phyloP scores from a whole-genome alignment of 495 filamentous ascomycete species.

The Xylaria sp. region DNA sequence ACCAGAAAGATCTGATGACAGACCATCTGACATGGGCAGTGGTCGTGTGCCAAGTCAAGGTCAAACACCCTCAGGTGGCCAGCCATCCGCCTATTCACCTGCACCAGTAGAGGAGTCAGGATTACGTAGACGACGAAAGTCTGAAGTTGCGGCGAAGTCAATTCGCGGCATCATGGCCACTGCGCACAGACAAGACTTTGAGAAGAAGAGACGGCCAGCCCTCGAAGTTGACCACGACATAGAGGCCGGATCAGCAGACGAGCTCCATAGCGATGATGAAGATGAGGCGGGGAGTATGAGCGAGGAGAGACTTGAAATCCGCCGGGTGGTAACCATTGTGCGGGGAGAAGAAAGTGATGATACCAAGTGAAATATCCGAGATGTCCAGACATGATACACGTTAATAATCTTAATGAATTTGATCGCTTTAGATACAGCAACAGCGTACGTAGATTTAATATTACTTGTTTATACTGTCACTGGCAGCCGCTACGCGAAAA shows the following conservation, averaged over 20 bases:
- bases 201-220: constrained; percentile 67
- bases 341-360: constrained; percentile 25
- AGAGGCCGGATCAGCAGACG: constrained; percentile 22
- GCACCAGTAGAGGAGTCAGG: constrained; percentile 45
- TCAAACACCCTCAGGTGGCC: constrained; percentile 24
- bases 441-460: neutral
- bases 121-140: constrained; percentile 45
- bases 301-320: constrained; percentile 40
- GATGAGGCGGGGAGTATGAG: constrained; percentile 42
- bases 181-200: constrained; percentile 89
- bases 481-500: neutral
- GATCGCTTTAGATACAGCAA: neutral
- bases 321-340: constrained; percentile 26
- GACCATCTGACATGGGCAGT: constrained; percentile 11
- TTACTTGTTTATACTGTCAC: neutral
- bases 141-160: constrained; percentile 55
- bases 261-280: constrained; percentile 41
- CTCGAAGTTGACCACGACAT: neutral
- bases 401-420: neutral
- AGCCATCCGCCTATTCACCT: constrained; percentile 28
- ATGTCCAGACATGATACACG: neutral
- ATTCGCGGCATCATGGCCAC: constrained; percentile 65
- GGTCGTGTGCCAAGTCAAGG: constrained; percentile 29
- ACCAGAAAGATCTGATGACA: neutral
- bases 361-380: constrained; percentile 8